A percentile compares a stretch with the other conserved stretches of the same genome.
Evolutionary conservation across 192 early-diverging fungal species (phyloP).

Genomic region (Coemansia sp.): DNA sequence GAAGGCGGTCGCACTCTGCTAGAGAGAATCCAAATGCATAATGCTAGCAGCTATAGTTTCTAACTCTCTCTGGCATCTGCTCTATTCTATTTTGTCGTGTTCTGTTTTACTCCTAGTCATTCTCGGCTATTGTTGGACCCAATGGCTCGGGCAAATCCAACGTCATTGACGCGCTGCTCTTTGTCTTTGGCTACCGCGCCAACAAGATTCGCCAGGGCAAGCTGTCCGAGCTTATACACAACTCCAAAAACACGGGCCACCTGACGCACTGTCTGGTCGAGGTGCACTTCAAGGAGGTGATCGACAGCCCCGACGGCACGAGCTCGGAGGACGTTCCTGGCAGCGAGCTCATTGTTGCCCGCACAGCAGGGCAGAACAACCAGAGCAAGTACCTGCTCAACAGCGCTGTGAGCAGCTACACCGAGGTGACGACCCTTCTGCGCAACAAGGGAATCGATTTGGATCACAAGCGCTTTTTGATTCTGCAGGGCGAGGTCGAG

Average conservation of each 20-base stretch:
- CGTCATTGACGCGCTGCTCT: slow-evolving; percentile 95
- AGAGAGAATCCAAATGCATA: too few species aligned
- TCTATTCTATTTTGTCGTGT: too few species aligned
- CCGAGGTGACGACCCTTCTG: slow-evolving; percentile 79
- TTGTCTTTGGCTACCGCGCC: slow-evolving; percentile 98
- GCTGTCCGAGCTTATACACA: slow-evolving; percentile 92
- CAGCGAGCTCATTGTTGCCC: slow-evolving; percentile 74
- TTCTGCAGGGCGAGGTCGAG: slow-evolving; percentile 99
- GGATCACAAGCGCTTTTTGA: slow-evolving; percentile 97
- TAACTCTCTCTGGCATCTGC: too few species aligned
- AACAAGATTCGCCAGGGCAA: slow-evolving; percentile 97
- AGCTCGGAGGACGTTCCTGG: slow-evolving; percentile 58
- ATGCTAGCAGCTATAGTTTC: too few species aligned
- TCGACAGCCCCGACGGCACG: slow-evolving; percentile 68
- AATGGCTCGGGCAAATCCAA: slow-evolving; percentile 99
- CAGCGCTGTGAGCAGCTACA: slow-evolving; percentile 61
- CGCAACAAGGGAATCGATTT: slow-evolving; percentile 87
- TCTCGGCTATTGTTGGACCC: slow-evolving; percentile 86
- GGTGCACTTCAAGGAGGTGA: slow-evolving; percentile 89
- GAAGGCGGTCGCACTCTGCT: too few species aligned
- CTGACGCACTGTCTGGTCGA: slow-evolving; percentile 80
- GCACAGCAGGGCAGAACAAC: slow-evolving; percentile 66
- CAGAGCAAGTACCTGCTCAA: slow-evolving; percentile 77
- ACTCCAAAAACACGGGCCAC: slow-evolving; percentile 70
- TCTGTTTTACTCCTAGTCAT: slow-evolving; percentile 51